A percentile compares a stretch with the other conserved stretches of the same genome.
Evolutionary conservation across 1,284 basidiomycete genomes (phyloP).

Genomic region (Naganishia sp.): DNA sequence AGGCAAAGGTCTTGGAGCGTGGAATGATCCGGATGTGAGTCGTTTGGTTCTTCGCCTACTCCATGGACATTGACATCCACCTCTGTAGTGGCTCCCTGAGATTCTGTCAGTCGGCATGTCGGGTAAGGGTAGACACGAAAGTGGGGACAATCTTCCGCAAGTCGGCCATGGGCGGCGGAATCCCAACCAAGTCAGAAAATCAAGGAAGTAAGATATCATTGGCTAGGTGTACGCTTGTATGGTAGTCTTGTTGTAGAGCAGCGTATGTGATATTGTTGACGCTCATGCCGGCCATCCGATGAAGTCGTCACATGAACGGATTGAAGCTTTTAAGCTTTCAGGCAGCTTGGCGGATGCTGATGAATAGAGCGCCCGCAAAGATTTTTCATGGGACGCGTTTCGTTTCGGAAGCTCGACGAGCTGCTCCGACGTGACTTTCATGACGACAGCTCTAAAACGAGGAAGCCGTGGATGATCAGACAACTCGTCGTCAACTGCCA

Average conservation of each 20-base stretch:
- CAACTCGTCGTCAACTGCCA: neutral
- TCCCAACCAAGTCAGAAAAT: slow-evolving; percentile 73
- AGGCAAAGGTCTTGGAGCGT: slow-evolving; percentile 65
- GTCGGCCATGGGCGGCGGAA: slow-evolving; percentile 84
- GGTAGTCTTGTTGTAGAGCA: neutral
- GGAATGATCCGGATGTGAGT: slow-evolving; percentile 84
- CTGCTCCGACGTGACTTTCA: neutral
- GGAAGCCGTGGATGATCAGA: too few species aligned
- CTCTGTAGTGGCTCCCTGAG: slow-evolving; percentile 71
- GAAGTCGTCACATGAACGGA: neutral
- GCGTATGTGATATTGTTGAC: neutral
- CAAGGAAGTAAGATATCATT: slow-evolving; percentile 39
- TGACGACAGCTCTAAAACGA: neutral
- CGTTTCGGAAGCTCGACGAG: slow-evolving; percentile 6
- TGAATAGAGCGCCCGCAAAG: neutral
- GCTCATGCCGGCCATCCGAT: neutral
- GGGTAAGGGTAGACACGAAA: slow-evolving; percentile 68
- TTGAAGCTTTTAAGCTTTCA: neutral
- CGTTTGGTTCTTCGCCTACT: neutral
- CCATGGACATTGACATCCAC: neutral
- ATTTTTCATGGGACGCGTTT: slow-evolving; percentile 16
- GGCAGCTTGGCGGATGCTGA: too few species aligned
- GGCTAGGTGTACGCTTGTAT: neutral
- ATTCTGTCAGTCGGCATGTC: slow-evolving; percentile 73
- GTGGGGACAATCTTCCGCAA: slow-evolving; percentile 65